Percentiles rank a stretch among this genome's conserved stretches.
These are phyloP conservation scores for Phytophthora podocarpi DNA, from an alignment of 352 stramenopile species.

Conservation along the genomic window DNA sequence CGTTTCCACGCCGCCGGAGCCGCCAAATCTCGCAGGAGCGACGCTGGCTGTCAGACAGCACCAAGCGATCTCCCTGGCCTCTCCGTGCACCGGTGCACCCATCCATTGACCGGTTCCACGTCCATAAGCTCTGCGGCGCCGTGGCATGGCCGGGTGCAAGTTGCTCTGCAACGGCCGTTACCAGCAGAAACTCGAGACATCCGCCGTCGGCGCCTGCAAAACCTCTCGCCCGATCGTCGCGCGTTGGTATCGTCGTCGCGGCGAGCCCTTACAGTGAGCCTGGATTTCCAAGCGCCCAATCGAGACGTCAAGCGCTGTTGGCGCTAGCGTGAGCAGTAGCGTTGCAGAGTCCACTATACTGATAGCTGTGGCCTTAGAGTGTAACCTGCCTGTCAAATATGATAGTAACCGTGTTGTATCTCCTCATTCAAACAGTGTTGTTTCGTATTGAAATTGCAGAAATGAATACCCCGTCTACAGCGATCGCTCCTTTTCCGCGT, in stretches of 20 bases:
- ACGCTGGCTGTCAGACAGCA: slow-evolving; percentile 13
- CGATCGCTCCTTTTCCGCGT: not conserved
- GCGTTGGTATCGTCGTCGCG: not conserved
- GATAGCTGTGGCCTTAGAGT: slow-evolving; percentile 27
- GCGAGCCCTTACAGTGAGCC: slow-evolving; percentile 4
- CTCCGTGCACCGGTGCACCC: slow-evolving; percentile 26
- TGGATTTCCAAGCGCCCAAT: slow-evolving; percentile 4
- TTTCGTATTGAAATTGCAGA: not conserved
- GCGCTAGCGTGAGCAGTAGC: not conserved
- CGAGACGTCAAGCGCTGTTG: slow-evolving; percentile 2
- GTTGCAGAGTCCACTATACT: slow-evolving; percentile 20
- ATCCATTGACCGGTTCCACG: slow-evolving; percentile 19
- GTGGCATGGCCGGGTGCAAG: slow-evolving; percentile 15
- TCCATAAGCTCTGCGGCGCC: not conserved
- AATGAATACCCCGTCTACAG: not conserved
- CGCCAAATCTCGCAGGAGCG: slow-evolving; percentile 19
- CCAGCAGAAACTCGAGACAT: not conserved
- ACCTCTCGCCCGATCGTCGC: slow-evolving; percentile 19
- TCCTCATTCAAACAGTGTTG: not conserved
- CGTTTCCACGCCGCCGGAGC: slow-evolving; percentile 5
- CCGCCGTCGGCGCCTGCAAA: slow-evolving; percentile 10
- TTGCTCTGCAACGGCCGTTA: slow-evolving; percentile 12
- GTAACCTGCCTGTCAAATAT: slow-evolving; percentile 13
- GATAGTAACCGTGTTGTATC: slow-evolving; percentile 13
- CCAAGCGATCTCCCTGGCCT: slow-evolving; percentile 7